Conservation (phyloP, 768 basidiomycete species). For the Chalciporus sphaerocephalus region DNA sequence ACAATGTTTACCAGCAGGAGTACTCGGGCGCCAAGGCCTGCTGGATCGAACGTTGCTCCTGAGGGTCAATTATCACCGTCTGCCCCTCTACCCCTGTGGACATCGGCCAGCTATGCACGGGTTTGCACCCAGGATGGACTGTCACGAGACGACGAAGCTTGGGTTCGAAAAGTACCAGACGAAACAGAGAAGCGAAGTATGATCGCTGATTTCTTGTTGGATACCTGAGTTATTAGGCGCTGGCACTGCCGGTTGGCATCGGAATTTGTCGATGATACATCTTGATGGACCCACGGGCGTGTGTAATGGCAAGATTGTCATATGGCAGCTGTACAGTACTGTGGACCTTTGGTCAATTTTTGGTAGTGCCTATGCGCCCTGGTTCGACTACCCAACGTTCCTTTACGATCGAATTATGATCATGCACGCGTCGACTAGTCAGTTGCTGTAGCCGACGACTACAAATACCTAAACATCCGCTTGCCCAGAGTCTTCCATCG, state of each 20-base stretch:
- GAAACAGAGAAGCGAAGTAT: slow-evolving; percentile 35
- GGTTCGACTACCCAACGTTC: slow-evolving; percentile 1
- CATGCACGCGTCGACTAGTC: background rate
- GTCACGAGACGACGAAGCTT: slow-evolving; percentile 26
- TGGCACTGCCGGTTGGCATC: too few species aligned
- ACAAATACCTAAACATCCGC: slow-evolving; percentile 23
- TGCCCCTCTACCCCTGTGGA: slow-evolving; percentile 33
- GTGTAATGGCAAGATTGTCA: background rate
- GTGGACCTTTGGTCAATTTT: background rate
- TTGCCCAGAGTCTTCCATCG: slow-evolving; percentile 1
- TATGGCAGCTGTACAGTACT: background rate
- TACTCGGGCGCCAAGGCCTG: slow-evolving; percentile 36
- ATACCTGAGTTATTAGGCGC: slow-evolving; percentile 9
- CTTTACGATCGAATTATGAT: slow-evolving; percentile 3
- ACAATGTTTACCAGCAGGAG: slow-evolving; percentile 57
- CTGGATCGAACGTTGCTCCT: background rate
- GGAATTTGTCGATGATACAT: background rate
- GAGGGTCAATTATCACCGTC: slow-evolving; percentile 11
- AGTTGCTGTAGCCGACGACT: slow-evolving; percentile 26
- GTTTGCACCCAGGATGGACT: slow-evolving; percentile 3
- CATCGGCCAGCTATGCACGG: slow-evolving; percentile 5
- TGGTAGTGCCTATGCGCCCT: background rate
- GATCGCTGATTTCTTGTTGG: slow-evolving; percentile 39
- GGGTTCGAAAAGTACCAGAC: slow-evolving; percentile 29
- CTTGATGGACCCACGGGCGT: background rate